Evolutionary conservation across 257 asterid genomes (phyloP).

Genomic region (Nicotiana obtusifolia): DNA sequence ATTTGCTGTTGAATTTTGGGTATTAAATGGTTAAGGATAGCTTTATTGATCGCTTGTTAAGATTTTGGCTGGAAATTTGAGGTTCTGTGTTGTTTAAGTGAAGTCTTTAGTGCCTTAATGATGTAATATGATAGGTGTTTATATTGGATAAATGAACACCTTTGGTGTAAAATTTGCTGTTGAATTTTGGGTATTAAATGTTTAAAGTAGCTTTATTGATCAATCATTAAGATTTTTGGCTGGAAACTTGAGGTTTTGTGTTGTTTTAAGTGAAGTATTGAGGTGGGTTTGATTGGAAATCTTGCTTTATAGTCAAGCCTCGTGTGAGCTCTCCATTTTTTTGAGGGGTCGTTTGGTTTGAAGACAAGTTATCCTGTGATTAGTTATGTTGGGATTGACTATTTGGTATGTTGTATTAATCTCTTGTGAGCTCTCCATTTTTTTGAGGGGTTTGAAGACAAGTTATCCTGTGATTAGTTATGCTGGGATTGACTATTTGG

Average conservation of each 20-base stretch:
- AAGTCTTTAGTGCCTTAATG: not conserved
- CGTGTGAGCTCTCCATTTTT: not conserved
- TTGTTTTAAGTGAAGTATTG: conserved; percentile 15
- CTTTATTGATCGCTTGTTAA: not conserved
- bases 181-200: conserved; percentile 7
- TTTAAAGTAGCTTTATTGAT: not conserved
- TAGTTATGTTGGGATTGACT: too few relatives aligned
- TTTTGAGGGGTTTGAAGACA: too few relatives aligned
- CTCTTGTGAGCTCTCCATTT: not conserved
- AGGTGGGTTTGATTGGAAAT: conserved; percentile 11
- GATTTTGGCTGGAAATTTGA: conserved; percentile 7
- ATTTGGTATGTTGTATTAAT: too few relatives aligned
- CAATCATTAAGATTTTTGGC: not conserved
- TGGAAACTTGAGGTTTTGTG: conserved; percentile 8
- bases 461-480: too few relatives aligned
- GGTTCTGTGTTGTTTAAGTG: conserved; percentile 16
- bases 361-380: too few relatives aligned
- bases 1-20: conserved; percentile 5
- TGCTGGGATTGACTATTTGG: too few relatives aligned
- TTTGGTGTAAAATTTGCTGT: not conserved
- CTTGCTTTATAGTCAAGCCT: not conserved
- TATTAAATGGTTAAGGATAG: not conserved
- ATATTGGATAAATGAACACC: not conserved
- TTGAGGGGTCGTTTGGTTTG: too few relatives aligned
- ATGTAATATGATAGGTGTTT: too few relatives aligned